These are phyloP conservation scores for Aspergillus nomiae DNA, from an alignment of 2,329 filamentous ascomycete species.

Conservation along the genomic window DNA sequence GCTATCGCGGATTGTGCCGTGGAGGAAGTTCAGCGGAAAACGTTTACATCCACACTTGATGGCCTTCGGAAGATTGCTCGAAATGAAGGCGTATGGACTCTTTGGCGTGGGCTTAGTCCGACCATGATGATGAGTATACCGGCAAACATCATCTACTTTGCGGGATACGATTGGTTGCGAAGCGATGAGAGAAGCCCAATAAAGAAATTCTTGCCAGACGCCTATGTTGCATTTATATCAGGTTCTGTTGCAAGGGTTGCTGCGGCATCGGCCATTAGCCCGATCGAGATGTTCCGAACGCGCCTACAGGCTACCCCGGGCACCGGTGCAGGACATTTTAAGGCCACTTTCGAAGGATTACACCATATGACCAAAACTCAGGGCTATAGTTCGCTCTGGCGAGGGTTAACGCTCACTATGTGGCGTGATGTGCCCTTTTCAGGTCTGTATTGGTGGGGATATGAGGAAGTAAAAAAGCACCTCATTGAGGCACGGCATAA, in stretches of 20 bases:
- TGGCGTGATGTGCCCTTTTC: slow-evolving; percentile 98
- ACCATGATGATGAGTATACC: slow-evolving; percentile 93
- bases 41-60: slow-evolving; percentile 88
- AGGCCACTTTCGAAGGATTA: slow-evolving; percentile 74
- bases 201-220: slow-evolving; percentile 62
- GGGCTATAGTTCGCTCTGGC: slow-evolving; percentile 84
- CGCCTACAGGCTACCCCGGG: slow-evolving; percentile 78
- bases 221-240: slow-evolving; percentile 76
- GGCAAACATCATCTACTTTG: slow-evolving; percentile 97
- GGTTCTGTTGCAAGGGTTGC: slow-evolving; percentile 76
- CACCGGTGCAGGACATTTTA: slow-evolving; percentile 66
- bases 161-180: slow-evolving; percentile 93
- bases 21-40: slow-evolving; percentile 79
- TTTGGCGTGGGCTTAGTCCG: slow-evolving; percentile 94
- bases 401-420: slow-evolving; percentile 83
- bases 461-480: slow-evolving; percentile 76
- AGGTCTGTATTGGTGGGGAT: slow-evolving; percentile 97
- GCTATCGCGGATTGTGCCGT: slow-evolving; percentile 73
- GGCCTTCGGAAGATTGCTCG: slow-evolving; percentile 91
- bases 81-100: slow-evolving; percentile 80
- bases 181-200: slow-evolving; percentile 74
- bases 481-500: slow-evolving; percentile 68
- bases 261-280: slow-evolving; percentile 80
- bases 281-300: slow-evolving; percentile 92
- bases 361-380: slow-evolving; percentile 74